Evolutionary conservation across 2,329 filamentous ascomycete species (phyloP).

Genomic region (Penicillium sumatraense): DNA sequence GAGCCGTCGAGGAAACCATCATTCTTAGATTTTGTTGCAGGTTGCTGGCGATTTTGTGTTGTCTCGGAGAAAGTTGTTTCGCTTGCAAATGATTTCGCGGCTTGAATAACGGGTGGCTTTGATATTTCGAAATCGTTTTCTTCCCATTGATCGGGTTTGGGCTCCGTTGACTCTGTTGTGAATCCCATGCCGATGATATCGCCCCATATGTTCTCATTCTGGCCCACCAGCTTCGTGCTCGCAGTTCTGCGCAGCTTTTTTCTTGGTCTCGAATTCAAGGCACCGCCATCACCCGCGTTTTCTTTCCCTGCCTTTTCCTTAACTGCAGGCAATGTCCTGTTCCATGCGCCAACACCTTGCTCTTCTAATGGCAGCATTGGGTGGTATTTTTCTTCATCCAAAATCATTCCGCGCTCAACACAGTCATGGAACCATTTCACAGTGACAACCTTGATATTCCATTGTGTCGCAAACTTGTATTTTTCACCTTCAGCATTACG

Average conservation of each 20-base stretch:
- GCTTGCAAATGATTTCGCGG: constrained; percentile 43
- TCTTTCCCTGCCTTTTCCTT: constrained; percentile 19
- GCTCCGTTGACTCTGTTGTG: constrained; percentile 29
- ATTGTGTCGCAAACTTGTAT: constrained; percentile 82
- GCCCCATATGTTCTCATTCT: constrained; percentile 85
- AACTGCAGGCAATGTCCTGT: constrained; percentile 48
- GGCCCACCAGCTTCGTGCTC: constrained; percentile 78
- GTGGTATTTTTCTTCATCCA: constrained; percentile 86
- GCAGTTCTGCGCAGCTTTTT: constrained; percentile 82
- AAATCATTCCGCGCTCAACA: constrained; percentile 81
- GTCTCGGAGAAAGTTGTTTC: constrained; percentile 39
- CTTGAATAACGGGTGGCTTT: constrained; percentile 33
- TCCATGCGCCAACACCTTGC: constrained; percentile 79
- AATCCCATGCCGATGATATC: constrained; percentile 70
- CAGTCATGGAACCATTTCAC: constrained; percentile 86
- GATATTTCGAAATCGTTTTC: constrained; percentile 16
- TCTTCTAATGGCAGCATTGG: constrained; percentile 70
- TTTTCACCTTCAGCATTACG: constrained; percentile 81
- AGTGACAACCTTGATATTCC: constrained; percentile 79
- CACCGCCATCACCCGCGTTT: constrained; percentile 48
- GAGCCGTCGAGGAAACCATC: constrained; percentile 59
- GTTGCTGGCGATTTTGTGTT: constrained; percentile 26
- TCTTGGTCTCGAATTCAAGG: constrained; percentile 65
- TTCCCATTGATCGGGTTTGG: constrained; percentile 30
- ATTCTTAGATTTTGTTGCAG: constrained; percentile 27